These are phyloP conservation scores for Spergularia bocconei DNA, from an alignment of 148 eudicot species.

Conservation along the genomic window DNA sequence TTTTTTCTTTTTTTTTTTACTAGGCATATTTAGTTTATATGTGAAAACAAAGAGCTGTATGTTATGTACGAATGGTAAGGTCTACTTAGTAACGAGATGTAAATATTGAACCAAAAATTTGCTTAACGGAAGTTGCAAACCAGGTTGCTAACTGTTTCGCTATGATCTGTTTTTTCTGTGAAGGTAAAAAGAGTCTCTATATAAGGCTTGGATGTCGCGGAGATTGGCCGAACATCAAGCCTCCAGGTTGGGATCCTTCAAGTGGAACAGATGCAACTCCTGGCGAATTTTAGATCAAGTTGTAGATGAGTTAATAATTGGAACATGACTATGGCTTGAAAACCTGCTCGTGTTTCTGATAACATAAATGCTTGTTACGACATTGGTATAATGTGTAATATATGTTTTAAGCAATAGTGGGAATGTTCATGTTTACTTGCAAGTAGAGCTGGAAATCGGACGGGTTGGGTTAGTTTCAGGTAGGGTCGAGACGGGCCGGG, in stretches of 20 bases:
- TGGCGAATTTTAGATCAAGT: slow-evolving; percentile 22
- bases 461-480: too few relatives aligned
- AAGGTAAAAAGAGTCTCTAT: slow-evolving; percentile 84
- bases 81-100: not conserved
- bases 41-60: not conserved
- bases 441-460: too few relatives aligned
- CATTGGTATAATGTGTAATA: too few relatives aligned
- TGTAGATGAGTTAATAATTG: not conserved
- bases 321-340: too few relatives aligned
- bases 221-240: slow-evolving; percentile 96
- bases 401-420: too few relatives aligned
- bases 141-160: not conserved
- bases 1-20: too few relatives aligned
- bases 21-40: not conserved
- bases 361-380: not conserved
- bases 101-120: too few relatives aligned
- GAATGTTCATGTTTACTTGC: too few relatives aligned
- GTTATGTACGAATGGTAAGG: not conserved
- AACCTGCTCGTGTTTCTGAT: not conserved
- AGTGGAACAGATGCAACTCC: slow-evolving; percentile 30
- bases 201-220: slow-evolving; percentile 89
- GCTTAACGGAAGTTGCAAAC: not conserved
- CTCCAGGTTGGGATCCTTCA: slow-evolving; percentile 86
- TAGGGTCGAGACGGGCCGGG: too few relatives aligned
- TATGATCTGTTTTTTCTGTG: slow-evolving; percentile 20